These are phyloP conservation scores for Tetradesmus lagerheimii DNA, from an alignment of 139 green algal genomes.

Conservation along the genomic window DNA sequence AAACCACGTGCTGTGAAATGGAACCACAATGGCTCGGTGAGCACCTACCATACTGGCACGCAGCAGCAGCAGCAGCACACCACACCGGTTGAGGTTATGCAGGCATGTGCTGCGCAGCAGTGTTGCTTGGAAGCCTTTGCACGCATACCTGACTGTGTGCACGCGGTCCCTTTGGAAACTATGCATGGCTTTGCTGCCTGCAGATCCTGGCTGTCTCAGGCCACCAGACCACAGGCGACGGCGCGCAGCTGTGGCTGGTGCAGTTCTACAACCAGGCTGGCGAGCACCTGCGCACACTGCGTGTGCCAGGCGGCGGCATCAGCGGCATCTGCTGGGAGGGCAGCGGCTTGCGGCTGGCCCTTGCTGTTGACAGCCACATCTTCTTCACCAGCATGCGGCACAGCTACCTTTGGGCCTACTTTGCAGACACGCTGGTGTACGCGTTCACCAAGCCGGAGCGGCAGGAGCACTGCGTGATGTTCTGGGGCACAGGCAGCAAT, in stretches of 20 bases:
- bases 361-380: conserved; percentile 81
- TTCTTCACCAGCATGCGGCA: conserved; percentile 85
- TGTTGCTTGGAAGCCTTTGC: too few relatives aligned
- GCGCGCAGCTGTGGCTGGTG: conserved; percentile 65
- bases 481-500: conserved; percentile 76
- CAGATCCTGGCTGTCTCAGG: conserved; percentile 75
- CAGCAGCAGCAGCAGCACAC: not conserved
- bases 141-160: too few relatives aligned
- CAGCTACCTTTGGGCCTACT: conserved; percentile 77
- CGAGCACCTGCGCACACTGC: conserved; percentile 80
- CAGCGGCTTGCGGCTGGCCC: conserved; percentile 74
- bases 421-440: conserved; percentile 86
- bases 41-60: not conserved
- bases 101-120: too few relatives aligned
- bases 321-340: conserved; percentile 78
- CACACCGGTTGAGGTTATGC: too few relatives aligned
- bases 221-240: conserved; percentile 53
- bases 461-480: conserved; percentile 80
- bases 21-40: conserved; percentile 79
- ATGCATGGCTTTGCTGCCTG: too few relatives aligned
- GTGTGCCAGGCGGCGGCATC: conserved; percentile 64
- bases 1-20: conserved; percentile 68
- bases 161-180: too few relatives aligned
- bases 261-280: conserved; percentile 77
- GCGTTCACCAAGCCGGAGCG: conserved; percentile 78